These are phyloP conservation scores for Cercospora nicotianae DNA, from an alignment of 2,329 filamentous ascomycete genomes.

Conservation along the genomic window DNA sequence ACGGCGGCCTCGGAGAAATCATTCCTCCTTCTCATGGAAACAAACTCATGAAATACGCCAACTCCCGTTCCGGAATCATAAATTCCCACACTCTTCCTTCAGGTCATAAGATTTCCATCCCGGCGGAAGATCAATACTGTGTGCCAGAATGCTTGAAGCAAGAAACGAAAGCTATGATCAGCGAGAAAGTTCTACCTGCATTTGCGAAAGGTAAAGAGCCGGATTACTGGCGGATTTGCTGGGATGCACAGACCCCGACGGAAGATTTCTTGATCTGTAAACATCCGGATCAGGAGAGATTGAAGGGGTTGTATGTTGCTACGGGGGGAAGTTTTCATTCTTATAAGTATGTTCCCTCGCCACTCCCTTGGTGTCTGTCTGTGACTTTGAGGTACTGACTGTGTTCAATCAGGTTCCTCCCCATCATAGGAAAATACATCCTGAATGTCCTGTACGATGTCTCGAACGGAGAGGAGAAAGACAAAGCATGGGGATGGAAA, in stretches of 20 bases:
- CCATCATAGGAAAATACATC: slow-evolving; percentile 62
- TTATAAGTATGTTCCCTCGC: slow-evolving; percentile 30
- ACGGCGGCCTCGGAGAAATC: slow-evolving; percentile 49
- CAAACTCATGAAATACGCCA: slow-evolving; percentile 60
- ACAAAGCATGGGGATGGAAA: slow-evolving; percentile 32
- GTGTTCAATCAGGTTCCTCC: slow-evolving; percentile 51
- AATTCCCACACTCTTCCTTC: slow-evolving; percentile 53
- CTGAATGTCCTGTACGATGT: slow-evolving; percentile 43
- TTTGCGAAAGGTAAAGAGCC: slow-evolving; percentile 39
- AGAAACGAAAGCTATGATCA: slow-evolving; percentile 23
- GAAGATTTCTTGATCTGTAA: slow-evolving; percentile 62
- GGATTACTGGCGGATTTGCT: slow-evolving; percentile 52
- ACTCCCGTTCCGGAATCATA: slow-evolving; percentile 56
- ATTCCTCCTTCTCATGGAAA: slow-evolving; percentile 52
- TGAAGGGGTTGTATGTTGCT: slow-evolving; percentile 59
- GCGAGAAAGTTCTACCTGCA: slow-evolving; percentile 34
- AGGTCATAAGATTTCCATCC: slow-evolving; percentile 55
- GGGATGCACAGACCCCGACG: slow-evolving; percentile 62
- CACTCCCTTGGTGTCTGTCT: too few relatives aligned
- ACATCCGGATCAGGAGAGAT: slow-evolving; percentile 49
- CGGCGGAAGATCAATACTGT: slow-evolving; percentile 31
- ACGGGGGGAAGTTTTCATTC: slow-evolving; percentile 65
- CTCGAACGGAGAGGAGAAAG: slow-evolving; percentile 42
- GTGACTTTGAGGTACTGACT: too few relatives aligned
- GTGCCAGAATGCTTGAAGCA: slow-evolving; percentile 24